A percentile compares a stretch with the other conserved stretches of the same genome.
Evolutionary conservation across 75 land plant species (phyloP).

Genomic region (Picea glauca): DNA sequence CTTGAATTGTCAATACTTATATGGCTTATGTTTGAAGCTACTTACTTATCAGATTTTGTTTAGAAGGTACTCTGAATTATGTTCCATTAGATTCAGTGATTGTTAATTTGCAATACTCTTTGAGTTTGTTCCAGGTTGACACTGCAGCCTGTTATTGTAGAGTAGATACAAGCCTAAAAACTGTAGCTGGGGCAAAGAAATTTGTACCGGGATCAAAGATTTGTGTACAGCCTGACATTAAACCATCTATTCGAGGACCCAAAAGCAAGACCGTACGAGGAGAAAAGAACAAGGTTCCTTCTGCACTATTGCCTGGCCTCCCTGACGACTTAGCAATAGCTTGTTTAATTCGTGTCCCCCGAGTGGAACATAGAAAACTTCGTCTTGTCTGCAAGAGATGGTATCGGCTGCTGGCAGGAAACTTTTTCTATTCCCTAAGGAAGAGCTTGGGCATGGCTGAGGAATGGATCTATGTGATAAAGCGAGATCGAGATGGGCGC

Average conservation of each 20-base stretch:
- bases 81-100: neutral
- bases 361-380: slow-evolving; percentile 54
- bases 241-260: slow-evolving; percentile 44
- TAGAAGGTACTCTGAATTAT: neutral
- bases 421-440: slow-evolving; percentile 58
- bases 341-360: slow-evolving; percentile 67
- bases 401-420: slow-evolving; percentile 62
- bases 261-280: slow-evolving; percentile 31
- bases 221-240: slow-evolving; percentile 62
- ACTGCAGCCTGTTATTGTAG: slow-evolving; percentile 45
- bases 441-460: slow-evolving; percentile 63
- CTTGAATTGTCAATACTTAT: neutral
- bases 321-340: slow-evolving; percentile 77
- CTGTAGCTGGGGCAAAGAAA: slow-evolving; percentile 55
- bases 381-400: slow-evolving; percentile 67
- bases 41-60: neutral
- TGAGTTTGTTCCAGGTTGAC: slow-evolving; percentile 36
- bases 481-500: slow-evolving; percentile 65
- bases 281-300: slow-evolving; percentile 45
- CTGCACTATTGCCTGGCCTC: slow-evolving; percentile 64
- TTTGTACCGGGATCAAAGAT: slow-evolving; percentile 71
- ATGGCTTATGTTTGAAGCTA: neutral
- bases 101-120: neutral
- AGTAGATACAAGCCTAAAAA: slow-evolving; percentile 56
- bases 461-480: slow-evolving; percentile 74